Conservation (phyloP, 805 yeast genomes). For the Pichia rugopelliculosa region DNA sequence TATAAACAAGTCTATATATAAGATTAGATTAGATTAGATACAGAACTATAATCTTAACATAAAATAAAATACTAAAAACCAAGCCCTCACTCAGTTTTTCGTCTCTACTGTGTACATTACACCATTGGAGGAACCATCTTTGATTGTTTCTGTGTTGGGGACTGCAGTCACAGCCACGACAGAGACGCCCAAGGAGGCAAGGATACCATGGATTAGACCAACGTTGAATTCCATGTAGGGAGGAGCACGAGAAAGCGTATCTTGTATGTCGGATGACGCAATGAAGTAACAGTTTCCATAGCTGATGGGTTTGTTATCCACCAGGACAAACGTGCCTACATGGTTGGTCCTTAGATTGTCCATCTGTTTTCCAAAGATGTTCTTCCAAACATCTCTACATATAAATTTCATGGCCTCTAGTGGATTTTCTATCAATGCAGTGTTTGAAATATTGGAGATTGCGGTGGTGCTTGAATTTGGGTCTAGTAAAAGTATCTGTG, state of each 20-base stretch:
- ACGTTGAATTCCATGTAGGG: background rate
- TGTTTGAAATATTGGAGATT: constrained; percentile 1
- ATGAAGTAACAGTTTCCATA: constrained; percentile 1
- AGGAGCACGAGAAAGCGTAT: background rate
- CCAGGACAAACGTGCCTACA: constrained; percentile 71
- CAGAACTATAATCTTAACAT: too few relatives aligned
- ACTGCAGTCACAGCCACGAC: background rate
- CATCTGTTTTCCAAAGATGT: constrained; percentile 75
- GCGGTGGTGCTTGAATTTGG: background rate
- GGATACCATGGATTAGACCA: background rate
- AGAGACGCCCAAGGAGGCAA: background rate
- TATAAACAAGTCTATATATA: too few relatives aligned
- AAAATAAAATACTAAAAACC: too few relatives aligned
- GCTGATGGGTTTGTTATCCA: constrained; percentile 42
- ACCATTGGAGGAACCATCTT: constrained; percentile 67
- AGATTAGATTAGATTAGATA: too few relatives aligned
- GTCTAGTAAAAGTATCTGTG: constrained; percentile 38
- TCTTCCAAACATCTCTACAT: constrained; percentile 87
- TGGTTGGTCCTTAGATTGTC: constrained; percentile 92
- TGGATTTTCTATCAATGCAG: constrained; percentile 22
- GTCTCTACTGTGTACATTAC: constrained; percentile 67
- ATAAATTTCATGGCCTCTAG: constrained; percentile 85
- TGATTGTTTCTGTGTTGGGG: background rate
- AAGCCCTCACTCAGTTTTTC: background rate
- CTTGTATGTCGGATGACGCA: background rate